Evolutionary conservation across 2,329 filamentous ascomycete species (phyloP), one percentile per base, ranked within the genome.

Genomic region (Diaporthe amygdali): DNA sequence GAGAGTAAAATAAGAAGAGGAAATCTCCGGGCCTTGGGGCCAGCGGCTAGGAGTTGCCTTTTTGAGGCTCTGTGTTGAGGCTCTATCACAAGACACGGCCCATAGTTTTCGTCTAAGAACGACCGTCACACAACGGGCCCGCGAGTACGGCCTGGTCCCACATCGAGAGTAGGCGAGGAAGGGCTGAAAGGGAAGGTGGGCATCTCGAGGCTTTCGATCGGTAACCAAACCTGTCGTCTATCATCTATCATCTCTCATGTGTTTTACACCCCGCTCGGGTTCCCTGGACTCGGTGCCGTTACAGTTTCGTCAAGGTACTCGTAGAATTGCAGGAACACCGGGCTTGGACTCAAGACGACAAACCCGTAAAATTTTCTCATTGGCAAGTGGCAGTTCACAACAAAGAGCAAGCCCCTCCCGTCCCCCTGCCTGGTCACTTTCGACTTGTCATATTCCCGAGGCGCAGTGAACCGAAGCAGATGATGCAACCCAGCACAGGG

Each of bases 41-140:
- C 30, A 25, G 41, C 7, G n/a, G 25, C 6, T 14, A 44, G 59
- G 5, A 64, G 44, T 25, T 20, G 59, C 34, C 30, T 49, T 17
- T 49, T 49, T 64, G 59, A 64, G 59, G 59, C 59, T 64, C 59
- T 64, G 44, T 64, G 44, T 37, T 64, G 59, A 64, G 44, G 59
- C 59, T 64, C 59, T 20, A 22, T 22, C 41, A 64, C 32, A 44
- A n/a, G n/a, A n/a, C n/a, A n/a, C n/a, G n/a, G n/a, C n/a, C n/a
- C n/a, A n/a, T n/a, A n/a, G n/a, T n/a, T n/a, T n/a, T n/a, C n/a
- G n/a, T n/a, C n/a, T n/a, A n/a, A n/a, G n/a, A n/a, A n/a, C n/a
- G n/a, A n/a, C n/a, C n/a, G n/a, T n/a, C n/a, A n/a, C n/a, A n/a
- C n/a, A n/a, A n/a, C n/a, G n/a, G n/a, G n/a, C n/a, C n/a, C n/a